These are phyloP conservation scores for Dendrobium catenatum DNA, from an alignment of 106 monocot species.

Conservation along the genomic window DNA sequence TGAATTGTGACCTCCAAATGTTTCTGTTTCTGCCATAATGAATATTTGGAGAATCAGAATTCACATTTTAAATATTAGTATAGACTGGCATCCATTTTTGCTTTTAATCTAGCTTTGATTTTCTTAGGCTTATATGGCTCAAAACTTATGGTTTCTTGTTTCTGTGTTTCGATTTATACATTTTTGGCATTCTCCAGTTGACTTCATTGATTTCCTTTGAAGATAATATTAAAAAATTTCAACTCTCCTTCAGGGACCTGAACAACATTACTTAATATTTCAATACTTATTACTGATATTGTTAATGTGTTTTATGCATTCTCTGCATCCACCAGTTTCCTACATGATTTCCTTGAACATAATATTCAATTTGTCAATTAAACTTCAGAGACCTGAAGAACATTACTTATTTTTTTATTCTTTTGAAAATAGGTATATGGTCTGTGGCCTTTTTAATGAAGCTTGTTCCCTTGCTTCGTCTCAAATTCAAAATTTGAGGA, in stretches of 20 bases:
- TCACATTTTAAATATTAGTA: too few species aligned
- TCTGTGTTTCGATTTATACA: not conserved
- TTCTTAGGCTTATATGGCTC: not conserved
- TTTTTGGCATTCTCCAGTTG: not conserved
- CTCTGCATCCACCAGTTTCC: not conserved
- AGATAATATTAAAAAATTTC: not conserved
- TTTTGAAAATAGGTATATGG: slow-evolving; percentile 37
- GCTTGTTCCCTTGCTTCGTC: slow-evolving; percentile 49
- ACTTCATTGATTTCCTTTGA: not conserved
- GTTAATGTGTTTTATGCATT: not conserved
- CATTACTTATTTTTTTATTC: not conserved
- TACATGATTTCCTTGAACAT: not conserved
- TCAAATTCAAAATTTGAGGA: slow-evolving; percentile 14
- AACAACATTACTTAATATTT: not conserved
- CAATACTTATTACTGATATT: too few species aligned
- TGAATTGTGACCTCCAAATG: too few species aligned
- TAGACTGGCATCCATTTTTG: not conserved
- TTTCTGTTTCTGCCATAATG: too few species aligned
- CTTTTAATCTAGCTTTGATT: not conserved
- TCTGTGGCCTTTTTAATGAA: slow-evolving; percentile 54
- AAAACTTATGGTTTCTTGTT: not conserved
- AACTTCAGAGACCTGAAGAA: not conserved
- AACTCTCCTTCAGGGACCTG: not conserved
- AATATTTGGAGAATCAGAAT: too few species aligned
- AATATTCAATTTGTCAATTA: not conserved